Conservation (phyloP, 768 basidiomycete species). For the Collybia mongolica region DNA sequence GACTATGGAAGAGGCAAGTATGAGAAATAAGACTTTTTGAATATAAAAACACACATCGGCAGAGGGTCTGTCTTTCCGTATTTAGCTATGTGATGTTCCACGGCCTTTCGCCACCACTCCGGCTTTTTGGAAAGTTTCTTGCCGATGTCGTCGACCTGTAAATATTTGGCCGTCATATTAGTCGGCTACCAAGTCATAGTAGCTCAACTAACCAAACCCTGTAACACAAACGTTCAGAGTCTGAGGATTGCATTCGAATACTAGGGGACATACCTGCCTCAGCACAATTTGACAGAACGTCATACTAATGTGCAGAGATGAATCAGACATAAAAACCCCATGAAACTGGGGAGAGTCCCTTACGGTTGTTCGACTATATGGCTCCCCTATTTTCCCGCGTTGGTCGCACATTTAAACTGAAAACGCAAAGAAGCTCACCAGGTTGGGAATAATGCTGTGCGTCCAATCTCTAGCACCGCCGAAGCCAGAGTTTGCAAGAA, state of each 20-base stretch:
- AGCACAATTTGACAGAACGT: conserved; percentile 14
- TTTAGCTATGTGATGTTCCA: conserved; percentile 12
- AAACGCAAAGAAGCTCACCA: not conserved
- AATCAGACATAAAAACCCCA: not conserved
- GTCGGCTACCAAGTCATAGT: too few relatives aligned
- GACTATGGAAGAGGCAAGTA: conserved; percentile 12
- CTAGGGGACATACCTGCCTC: not conserved
- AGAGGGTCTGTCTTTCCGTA: conserved; percentile 17
- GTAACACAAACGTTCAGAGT: too few relatives aligned
- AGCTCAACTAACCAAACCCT: too few relatives aligned
- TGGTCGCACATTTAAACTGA: too few relatives aligned
- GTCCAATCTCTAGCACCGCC: too few relatives aligned
- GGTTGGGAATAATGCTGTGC: not conserved
- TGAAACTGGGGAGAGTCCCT: not conserved
- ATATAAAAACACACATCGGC: conserved; percentile 4
- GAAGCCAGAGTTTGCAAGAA: too few relatives aligned
- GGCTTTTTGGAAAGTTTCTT: not conserved
- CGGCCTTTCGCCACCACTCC: conserved; percentile 15
- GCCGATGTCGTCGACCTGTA: not conserved
- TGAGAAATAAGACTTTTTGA: too few relatives aligned
- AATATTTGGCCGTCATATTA: not conserved
- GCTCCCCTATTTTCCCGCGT: too few relatives aligned
- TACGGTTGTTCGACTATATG: not conserved
- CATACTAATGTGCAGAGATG: conserved; percentile 8
- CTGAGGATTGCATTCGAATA: too few relatives aligned